A percentile compares a stretch with the other conserved stretches of the same genome.
phyloP scores from a whole-genome alignment of 768 basidiomycete genomes.

The Multifurca ochricompacta region DNA sequence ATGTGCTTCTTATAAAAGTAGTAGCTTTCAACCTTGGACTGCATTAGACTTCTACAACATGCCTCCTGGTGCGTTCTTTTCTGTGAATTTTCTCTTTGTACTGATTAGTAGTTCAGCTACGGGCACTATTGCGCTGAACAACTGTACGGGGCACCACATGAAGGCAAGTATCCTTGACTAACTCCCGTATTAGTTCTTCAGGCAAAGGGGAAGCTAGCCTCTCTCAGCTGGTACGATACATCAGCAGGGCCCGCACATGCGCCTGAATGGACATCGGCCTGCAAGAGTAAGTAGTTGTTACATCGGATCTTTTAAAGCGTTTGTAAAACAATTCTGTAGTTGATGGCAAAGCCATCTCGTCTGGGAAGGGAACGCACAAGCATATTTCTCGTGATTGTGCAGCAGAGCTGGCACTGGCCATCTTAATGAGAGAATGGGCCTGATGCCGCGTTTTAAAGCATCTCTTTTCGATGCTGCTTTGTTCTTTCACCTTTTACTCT shows the following conservation, averaged over 20 bases:
- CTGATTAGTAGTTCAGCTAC: constrained; percentile 12
- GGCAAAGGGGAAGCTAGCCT: constrained; percentile 23
- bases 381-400: constrained; percentile 16
- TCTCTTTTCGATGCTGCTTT: neutral
- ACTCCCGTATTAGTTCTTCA: constrained; percentile 32
- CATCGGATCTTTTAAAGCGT: neutral
- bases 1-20: constrained; percentile 9
- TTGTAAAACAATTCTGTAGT: constrained; percentile 10
- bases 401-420: constrained; percentile 6
- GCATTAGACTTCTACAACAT: constrained; percentile 1
- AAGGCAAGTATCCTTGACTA: neutral
- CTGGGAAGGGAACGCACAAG: constrained; percentile 17
- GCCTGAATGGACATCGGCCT: constrained; percentile 44
- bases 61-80: constrained; percentile 11
- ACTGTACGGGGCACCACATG: constrained; percentile 8
- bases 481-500: neutral
- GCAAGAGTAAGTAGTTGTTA: constrained; percentile 38
- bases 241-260: constrained; percentile 36
- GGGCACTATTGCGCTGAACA: constrained; percentile 20
- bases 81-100: neutral
- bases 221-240: constrained; percentile 37
- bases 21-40: neutral
- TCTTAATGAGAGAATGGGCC: constrained; percentile 1
- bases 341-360: constrained; percentile 10
- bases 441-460: neutral